Percentiles rank a stretch among this genome's conserved stretches.
Evolutionary conservation across 352 stramenopile species (phyloP).

Genomic region (Phytophthora capsici): DNA sequence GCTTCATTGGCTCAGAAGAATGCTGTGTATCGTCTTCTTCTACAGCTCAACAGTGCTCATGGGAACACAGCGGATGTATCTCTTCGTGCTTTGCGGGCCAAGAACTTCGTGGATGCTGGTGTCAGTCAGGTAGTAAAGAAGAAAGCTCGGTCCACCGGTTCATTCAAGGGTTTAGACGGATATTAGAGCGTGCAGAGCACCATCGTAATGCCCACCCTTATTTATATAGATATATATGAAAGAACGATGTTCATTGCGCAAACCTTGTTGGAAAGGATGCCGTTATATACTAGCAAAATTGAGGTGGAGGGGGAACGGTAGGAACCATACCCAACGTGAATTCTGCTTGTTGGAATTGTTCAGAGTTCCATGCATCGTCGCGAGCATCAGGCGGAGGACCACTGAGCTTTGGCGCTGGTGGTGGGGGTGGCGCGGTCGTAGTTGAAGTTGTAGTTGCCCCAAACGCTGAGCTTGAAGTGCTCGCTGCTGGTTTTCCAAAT

Average conservation of each 20-base stretch:
- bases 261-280: background rate
- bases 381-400: slow-evolving; percentile 37
- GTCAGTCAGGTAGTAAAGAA: slow-evolving; percentile 62
- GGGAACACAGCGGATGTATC: slow-evolving; percentile 60
- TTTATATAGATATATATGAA: slow-evolving; percentile 40
- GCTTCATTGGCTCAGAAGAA: slow-evolving; percentile 50
- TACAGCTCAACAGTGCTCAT: slow-evolving; percentile 59
- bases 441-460: slow-evolving; percentile 9
- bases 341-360: slow-evolving; percentile 61
- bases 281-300: slow-evolving; percentile 50
- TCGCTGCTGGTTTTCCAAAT: slow-evolving; percentile 11
- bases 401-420: slow-evolving; percentile 16
- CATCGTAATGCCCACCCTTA: slow-evolving; percentile 19
- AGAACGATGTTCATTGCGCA: slow-evolving; percentile 13
- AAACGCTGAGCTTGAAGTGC: slow-evolving; percentile 21
- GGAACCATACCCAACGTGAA: slow-evolving; percentile 71
- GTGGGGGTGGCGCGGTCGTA: slow-evolving; percentile 11
- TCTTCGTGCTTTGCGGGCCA: slow-evolving; percentile 64
- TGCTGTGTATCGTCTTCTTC: slow-evolving; percentile 58
- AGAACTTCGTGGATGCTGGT: slow-evolving; percentile 70
- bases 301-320: slow-evolving; percentile 54
- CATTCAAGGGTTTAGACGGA: slow-evolving; percentile 44
- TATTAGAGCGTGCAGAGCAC: slow-evolving; percentile 21
- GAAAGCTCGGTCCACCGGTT: slow-evolving; percentile 35
- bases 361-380: slow-evolving; percentile 67